Evolutionary conservation across 2,329 filamentous ascomycete species (phyloP), one percentile per base, ranked within the genome.

Genomic region (Botrytis medusae): DNA sequence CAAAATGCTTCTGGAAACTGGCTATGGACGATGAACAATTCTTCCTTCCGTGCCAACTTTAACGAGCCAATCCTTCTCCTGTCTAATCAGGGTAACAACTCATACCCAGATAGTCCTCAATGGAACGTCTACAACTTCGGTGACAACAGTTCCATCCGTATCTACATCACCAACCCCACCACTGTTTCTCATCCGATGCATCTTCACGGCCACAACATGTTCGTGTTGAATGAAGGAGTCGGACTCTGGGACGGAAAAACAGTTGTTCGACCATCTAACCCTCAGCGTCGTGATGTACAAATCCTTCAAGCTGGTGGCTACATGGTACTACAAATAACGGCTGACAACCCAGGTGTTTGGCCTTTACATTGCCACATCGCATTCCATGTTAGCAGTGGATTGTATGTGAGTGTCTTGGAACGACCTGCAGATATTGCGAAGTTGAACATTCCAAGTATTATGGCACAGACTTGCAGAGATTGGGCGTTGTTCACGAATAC

Each of bases 181-280:
- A 14, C 77, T 5, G 68, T 29, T n/a, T 85, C 85, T 1, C 87
- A 93, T 76, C 90, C 91, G 0, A 90, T 93, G 80, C 90, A 93
- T 81, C 81, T 92, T 7, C 91, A 93, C 82, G 90, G 90, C n/a
- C 88, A 91, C 81, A 91, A 93, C 82, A 90, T 93, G 83, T 90
- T 88, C 79, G 82, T 93, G 59, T 84, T 93, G 1, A 83, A 87
- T 37, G 85, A 86, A 80, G 81, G 86, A 77, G 82, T 79, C 71
- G 82, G 51, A 75, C 44, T 54, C 0, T 76, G 74, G 74, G 75
- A 75, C 22, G 72, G 71, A 4, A 12, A 46, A 29, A 72, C 71
- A 7, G 77, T 85, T 42, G 77, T 78, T 79, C 85, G 85, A 73
- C 79, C 84, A 6, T 76, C 76, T 6, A 88, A 88, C 78, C 87